Conservation (phyloP, 2,329 filamentous ascomycete species). For the Cladosporium sp. region DNA sequence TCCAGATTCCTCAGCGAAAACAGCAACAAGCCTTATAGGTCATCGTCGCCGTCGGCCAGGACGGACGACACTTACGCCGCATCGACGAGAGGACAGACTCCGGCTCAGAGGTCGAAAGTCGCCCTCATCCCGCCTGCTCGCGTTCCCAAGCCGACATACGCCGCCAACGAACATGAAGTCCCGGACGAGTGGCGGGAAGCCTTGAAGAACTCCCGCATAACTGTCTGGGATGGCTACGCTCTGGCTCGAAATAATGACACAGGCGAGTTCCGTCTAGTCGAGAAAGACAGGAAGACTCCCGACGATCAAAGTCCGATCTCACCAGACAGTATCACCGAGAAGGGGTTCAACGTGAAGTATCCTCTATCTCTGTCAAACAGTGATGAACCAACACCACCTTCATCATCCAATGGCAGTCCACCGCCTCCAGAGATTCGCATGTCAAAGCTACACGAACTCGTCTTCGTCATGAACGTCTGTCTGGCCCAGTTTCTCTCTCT, state of each 20-base stretch:
- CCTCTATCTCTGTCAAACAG: neutral
- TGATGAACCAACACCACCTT: neutral
- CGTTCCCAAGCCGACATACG: neutral
- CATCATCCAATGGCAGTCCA: neutral
- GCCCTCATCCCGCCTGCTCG: slow-evolving; percentile 3
- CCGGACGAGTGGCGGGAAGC: slow-evolving; percentile 6
- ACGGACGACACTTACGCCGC: slow-evolving; percentile 2
- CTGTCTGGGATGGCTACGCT: slow-evolving; percentile 7
- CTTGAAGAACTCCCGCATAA: slow-evolving; percentile 9
- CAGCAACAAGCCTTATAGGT: neutral
- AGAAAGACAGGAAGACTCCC: neutral
- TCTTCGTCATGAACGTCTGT: slow-evolving; percentile 23
- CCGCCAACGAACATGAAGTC: slow-evolving; percentile 1
- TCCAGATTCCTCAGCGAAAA: slow-evolving; percentile 3
- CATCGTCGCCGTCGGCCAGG: neutral
- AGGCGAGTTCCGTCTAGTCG: slow-evolving; percentile 8
- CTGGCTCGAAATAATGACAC: slow-evolving; percentile 7
- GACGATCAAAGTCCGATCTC: slow-evolving; percentile 2
- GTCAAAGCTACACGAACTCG: slow-evolving; percentile 2
- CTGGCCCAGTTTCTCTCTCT: slow-evolving; percentile 26
- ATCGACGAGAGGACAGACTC: neutral
- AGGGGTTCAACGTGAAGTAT: slow-evolving; percentile 2
- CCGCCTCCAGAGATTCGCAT: neutral
- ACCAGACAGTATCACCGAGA: slow-evolving; percentile 1
- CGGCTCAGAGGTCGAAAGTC: slow-evolving; percentile 3